Base-by-base conservation (phyloP, 1,284 basidiomycete genomes). In the Meira nashicola region DNA sequence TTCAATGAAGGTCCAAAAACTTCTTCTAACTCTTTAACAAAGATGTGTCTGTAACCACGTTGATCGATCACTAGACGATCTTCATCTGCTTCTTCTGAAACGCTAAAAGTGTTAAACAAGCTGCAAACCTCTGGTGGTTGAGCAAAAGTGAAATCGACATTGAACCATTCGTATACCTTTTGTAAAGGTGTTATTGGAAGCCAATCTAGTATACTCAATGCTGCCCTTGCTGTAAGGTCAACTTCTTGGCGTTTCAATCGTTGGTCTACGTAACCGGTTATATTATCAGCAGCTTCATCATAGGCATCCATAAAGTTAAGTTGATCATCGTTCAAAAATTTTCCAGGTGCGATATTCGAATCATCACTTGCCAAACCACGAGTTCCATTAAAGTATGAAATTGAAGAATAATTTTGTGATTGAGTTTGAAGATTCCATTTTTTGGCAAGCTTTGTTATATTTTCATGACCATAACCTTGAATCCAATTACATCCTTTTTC, bases 401-500 rank as follows among this genome's bases (percentile, higher is more conserved):
- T 43, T 3, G 15, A 15, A 11, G 40, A 43, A 43, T 43, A 43
- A 43, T 43, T 43, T 43, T 43, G 40, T 15, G 14, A 3, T 43
- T 15, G 15, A 3, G 40, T 15, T 43, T 15, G 2, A 5, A 43
- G 40, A 11, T 19, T 10, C 40, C 40, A 43, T 11, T 43, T 43
- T 15, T 43, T 15, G 2, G 40, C 40, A 15, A 43, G 19, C 19
- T 43, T 43, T 15, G 40, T 43, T 3, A 43, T 43, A 11, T 43
- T 43, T 6, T 43, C 15, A 11, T 43, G 40, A 3, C 40, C 40
- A 43, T 15, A 15, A 11, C 40, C 40, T 43, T 43, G 40, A 43
- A 43, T 43, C 40, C 40, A 43, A 43, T 43, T 43, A 43, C 40
- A 43, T 15, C 40, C 40, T 43, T 43, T 43, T 43, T 43, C 40